These are phyloP conservation scores for Botrytis sinoallii DNA, from an alignment of 2,329 filamentous ascomycete species.

Conservation along the genomic window DNA sequence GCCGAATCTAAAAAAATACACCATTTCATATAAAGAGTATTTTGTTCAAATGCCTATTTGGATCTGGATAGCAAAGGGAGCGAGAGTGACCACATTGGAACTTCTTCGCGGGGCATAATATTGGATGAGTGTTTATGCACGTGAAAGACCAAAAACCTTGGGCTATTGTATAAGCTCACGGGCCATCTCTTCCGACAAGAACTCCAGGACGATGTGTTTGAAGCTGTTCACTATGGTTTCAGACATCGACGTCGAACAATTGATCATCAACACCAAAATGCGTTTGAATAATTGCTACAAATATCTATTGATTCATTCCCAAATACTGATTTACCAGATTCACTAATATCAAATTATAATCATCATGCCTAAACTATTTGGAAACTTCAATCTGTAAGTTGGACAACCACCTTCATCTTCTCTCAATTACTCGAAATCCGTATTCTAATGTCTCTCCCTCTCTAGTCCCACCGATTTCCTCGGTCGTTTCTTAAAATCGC, in stretches of 20 bases:
- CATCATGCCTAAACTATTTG: slow-evolving; percentile 19
- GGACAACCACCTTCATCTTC: background rate
- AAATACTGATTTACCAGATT: background rate
- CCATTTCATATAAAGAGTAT: background rate
- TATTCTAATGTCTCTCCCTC: slow-evolving; percentile 5
- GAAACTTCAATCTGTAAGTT: slow-evolving; percentile 27
- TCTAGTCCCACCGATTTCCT: slow-evolving; percentile 26
- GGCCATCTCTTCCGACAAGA: background rate
- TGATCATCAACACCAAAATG: background rate
- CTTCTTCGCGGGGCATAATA: background rate
- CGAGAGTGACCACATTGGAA: background rate
- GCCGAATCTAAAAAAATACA: background rate
- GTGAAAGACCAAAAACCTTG: background rate
- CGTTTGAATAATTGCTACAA: background rate
- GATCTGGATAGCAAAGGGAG: background rate
- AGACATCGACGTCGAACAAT: background rate
- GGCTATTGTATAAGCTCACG: background rate
- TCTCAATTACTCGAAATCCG: background rate
- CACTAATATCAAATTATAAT: background rate
- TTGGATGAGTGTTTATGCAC: background rate
- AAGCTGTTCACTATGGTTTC: background rate
- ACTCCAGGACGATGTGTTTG: background rate
- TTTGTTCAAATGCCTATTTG: background rate
- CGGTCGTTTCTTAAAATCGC: slow-evolving; percentile 31
- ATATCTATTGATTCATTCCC: background rate